These are phyloP conservation scores for Lipomyces sp. DNA, from an alignment of 805 yeast species.

Conservation along the genomic window DNA sequence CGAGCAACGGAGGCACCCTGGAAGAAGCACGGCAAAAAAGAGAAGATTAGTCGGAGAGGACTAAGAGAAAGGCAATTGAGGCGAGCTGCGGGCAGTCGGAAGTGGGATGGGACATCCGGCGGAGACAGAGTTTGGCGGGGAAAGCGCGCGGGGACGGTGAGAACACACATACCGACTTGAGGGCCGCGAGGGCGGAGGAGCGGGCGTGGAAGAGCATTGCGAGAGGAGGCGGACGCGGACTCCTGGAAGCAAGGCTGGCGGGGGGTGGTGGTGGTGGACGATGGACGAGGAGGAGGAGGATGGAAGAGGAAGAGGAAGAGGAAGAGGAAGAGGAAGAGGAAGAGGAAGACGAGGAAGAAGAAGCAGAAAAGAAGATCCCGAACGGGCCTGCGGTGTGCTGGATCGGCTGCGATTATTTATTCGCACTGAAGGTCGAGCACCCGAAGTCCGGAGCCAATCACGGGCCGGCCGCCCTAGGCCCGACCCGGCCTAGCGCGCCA, in stretches of 20 bases:
- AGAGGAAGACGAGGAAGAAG: neutral
- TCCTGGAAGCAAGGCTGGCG: no score
- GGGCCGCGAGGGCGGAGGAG: conserved; percentile 14
- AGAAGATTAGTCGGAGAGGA: neutral
- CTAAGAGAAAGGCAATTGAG: no score
- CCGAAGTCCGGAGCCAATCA: neutral
- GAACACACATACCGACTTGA: conserved; percentile 21
- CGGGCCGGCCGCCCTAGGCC: neutral
- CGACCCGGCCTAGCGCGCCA: neutral
- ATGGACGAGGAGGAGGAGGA: conserved; percentile 1
- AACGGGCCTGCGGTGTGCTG: no score
- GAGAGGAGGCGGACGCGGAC: no score
- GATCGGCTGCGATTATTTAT: no score
- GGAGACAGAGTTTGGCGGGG: no score
- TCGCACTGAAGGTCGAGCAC: no score
- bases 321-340: neutral
- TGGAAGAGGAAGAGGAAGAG: neutral
- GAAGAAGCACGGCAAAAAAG: neutral
- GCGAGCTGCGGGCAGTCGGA: no score
- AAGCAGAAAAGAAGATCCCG: no score
- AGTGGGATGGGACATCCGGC: no score
- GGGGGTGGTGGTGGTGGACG: no score
- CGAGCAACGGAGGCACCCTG: conserved; percentile 7
- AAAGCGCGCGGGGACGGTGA: neutral
- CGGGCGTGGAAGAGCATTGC: conserved; percentile 21